Base-by-base conservation (phyloP, 257 asterid genomes). In the Salvia splendens region DNA sequence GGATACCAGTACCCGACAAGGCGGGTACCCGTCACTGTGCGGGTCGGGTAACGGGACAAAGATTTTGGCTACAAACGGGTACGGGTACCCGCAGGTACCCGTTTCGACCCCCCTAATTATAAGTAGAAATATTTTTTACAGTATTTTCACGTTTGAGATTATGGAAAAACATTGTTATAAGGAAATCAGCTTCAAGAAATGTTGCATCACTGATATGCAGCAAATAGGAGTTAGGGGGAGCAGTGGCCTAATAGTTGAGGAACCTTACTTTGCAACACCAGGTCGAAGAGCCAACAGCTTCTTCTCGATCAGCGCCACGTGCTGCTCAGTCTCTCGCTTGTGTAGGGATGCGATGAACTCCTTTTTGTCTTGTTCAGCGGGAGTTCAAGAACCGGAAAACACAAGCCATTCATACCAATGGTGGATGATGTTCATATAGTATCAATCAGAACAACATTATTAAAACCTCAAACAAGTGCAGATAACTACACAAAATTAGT, bases 221-320 rank as follows among this genome's bases (percentile, higher is more conserved):
- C n/a, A n/a, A n/a, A n/a, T n/a, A n/a, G n/a, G n/a, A n/a, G n/a
- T n/a, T n/a, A n/a, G n/a, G n/a, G n/a, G n/a, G n/a, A n/a, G n/a
- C n/a, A n/a, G n/a, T n/a, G n/a, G n/a, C n/a, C 7, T 12, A 43
- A 52, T 5, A 53, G 57, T 11, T 48, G 30, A 11, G 43, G 46
- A 8, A 58, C 40, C 89, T 80, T 79, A 92, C 98, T 87, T 89
- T 54, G 92, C 89, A 9, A 92, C 98, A 65, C 98, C 98, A 17
- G 97, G 97, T 46, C 97, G 85, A 77, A 92, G 97, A 65, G 97
- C 97, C 54, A 92, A 85, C 87, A 92, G 65, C 70, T 87, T 92
- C 67, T 87, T 89, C 89, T 92, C 97, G 24, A 92, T 92, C 54
- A 92, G 97, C 16, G 53, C 91, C 98, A 92, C 89, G 72, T 89